Evolutionary conservation across 129 eudicot genomes (phyloP), one percentile per base, ranked within the genome.

Genomic region (Saposhnikovia divaricata): DNA sequence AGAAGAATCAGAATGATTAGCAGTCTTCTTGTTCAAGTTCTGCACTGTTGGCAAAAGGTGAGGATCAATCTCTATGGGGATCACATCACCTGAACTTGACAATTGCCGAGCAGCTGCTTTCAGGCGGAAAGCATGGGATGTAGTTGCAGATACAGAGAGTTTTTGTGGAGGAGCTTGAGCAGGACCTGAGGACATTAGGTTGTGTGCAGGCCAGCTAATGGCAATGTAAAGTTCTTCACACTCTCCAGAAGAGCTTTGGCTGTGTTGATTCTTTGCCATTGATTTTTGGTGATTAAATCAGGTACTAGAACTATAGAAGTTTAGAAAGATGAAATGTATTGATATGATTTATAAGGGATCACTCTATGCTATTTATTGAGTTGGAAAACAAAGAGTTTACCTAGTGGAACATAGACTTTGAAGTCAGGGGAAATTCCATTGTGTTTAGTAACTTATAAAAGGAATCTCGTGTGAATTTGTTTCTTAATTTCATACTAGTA

Each of bases 1-100:
- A 23, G 3, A 23, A 23, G 51, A 72, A 10, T 21, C 76, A 18
- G 4, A 28, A 72, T 72, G 5, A 21, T 42, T 70, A 4, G 27
- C 10, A 5, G 25, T 34, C 45, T 70, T 70, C 4, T 18, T 43
- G 11, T 70, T 37, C 47, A 16, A 38, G 23, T 70, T 72, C 51
- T 42, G 76, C 76, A 7, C 16, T 43, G 18, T 43, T n/a, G 16
- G 51, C 8, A 43, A 43, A 43, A 73, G 77, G 34, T 43, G 53
- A 43, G 55, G 77, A 73, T 73, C 38, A 46, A 74, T 43, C 39
- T 74, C 78, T 19, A 74, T 14, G 59, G 78, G 78, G 50, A 74
- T 46, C 23, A 44, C 21, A 14, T 46, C 78, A 74, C 57, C 78
- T 27, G 78, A 74, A 45, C 21, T 45, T 16, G 77, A 53, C 31